A percentile compares a stretch with the other conserved stretches of the same genome.
Conservation (phyloP, 805 yeast genomes). For the Jamesozyma lodderae region DNA sequence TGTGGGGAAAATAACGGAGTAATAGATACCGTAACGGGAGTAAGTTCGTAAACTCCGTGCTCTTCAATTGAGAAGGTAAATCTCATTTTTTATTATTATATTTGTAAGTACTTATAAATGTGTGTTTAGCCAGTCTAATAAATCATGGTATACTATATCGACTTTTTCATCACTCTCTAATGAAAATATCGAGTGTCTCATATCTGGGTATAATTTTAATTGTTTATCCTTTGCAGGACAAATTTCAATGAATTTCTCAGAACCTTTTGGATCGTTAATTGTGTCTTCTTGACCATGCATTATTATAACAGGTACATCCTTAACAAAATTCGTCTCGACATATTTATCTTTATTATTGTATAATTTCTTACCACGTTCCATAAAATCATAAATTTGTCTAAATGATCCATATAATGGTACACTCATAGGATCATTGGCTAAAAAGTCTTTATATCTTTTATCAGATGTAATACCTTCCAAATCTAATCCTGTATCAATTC, state of each 20-base stretch:
- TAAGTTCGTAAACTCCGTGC: no score
- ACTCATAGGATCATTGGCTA: constrained; percentile 36
- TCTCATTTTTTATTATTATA: no score
- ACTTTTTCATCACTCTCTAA: constrained; percentile 40
- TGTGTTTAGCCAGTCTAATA: constrained; percentile 34
- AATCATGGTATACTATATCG: constrained; percentile 27
- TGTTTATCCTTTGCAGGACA: constrained; percentile 23
- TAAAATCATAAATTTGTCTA: constrained; percentile 48
- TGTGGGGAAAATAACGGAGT: no score
- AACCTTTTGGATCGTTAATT: constrained; percentile 45
- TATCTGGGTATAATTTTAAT: constrained; percentile 18
- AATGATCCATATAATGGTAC: constrained; percentile 47
- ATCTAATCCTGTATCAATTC: constrained; percentile 46
- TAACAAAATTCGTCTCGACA: constrained; percentile 26
- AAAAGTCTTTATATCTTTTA: constrained; percentile 36
- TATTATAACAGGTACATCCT: constrained; percentile 41
- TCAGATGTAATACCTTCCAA: constrained; percentile 48
- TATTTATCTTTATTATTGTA: constrained; percentile 31
- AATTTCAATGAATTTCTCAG: constrained; percentile 34
- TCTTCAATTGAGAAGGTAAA: no score
- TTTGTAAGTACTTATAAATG: no score
- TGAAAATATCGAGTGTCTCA: constrained; percentile 37
- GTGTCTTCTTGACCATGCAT: constrained; percentile 58
- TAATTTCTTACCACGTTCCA: constrained; percentile 50
- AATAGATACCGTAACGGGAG: no score